Evolutionary conservation across 1,139 yeast genomes (phyloP).

Genomic region (Eremothecium cymbalariae): DNA sequence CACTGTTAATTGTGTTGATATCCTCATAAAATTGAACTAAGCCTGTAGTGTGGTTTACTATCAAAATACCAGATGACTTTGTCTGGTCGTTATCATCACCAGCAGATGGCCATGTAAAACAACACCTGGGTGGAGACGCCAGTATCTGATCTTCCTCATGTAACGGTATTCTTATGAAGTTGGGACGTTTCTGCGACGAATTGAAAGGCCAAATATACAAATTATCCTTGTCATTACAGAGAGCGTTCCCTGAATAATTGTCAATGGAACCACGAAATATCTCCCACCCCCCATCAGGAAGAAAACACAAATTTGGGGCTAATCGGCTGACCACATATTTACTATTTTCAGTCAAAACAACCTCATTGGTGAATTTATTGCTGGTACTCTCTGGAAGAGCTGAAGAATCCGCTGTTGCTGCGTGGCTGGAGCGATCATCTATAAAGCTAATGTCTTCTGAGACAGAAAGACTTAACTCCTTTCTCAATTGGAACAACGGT

Average conservation of each 20-base stretch:
- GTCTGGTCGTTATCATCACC: constrained; percentile 55
- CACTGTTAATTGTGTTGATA: constrained; percentile 33
- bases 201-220: constrained; percentile 65
- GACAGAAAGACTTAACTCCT: constrained; percentile 11
- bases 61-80: constrained; percentile 43
- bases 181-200: constrained; percentile 52
- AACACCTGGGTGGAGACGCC: constrained; percentile 46
- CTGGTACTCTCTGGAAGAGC: constrained; percentile 1
- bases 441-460: constrained; percentile 1
- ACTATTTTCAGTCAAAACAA: constrained; percentile 28
- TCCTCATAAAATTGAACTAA: constrained; percentile 39
- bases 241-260: constrained; percentile 45
- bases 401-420: constrained; percentile 5
- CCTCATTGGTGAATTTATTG: constrained; percentile 9
- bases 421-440: constrained; percentile 4
- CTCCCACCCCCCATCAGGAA: constrained; percentile 8
- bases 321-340: constrained; percentile 23
- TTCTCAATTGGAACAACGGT: constrained; percentile 13
- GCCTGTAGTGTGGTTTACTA: constrained; percentile 38
- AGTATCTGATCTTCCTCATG: constrained; percentile 27
- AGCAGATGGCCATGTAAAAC: constrained; percentile 58
- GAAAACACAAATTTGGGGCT: constrained; percentile 15
- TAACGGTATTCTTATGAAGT: constrained; percentile 39
- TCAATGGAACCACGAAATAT: constrained; percentile 46
- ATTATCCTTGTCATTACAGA: constrained; percentile 43